Percentiles rank a stretch among this genome's conserved stretches.
Evolutionary conservation across 441 rosid species (phyloP).

Genomic region (Dalechampia spathulata): DNA sequence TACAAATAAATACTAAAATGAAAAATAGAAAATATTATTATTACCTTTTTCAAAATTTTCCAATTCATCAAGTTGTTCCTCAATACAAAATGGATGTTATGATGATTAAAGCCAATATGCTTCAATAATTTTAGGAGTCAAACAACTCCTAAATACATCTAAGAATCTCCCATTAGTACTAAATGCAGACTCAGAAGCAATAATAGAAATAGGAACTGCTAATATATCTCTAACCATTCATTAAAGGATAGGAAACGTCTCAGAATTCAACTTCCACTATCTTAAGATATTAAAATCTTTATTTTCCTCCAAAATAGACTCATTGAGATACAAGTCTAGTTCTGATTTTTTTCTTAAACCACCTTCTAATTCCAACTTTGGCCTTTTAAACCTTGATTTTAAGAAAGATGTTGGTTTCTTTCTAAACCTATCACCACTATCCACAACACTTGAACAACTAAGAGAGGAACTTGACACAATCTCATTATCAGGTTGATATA

Average conservation of each 20-base stretch:
- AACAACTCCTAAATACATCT: neutral
- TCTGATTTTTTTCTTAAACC: neutral
- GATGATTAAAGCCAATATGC: neutral
- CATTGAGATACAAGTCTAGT: neutral
- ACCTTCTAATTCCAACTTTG: neutral
- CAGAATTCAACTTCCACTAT: constrained; percentile 5
- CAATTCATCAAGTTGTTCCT: neutral
- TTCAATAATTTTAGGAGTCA: neutral
- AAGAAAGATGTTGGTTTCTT: too few relatives aligned
- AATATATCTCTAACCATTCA: neutral
- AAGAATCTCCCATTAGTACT: neutral
- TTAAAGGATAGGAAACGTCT: neutral
- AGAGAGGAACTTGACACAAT: too few relatives aligned
- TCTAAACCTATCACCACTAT: too few relatives aligned
- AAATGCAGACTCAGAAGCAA: neutral
- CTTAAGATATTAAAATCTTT: neutral
- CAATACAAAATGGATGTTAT: neutral
- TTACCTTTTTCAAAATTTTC: neutral
- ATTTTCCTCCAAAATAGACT: neutral
- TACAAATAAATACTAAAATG: neutral
- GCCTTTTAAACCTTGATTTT: neutral
- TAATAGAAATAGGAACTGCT: neutral
- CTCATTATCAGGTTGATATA: neutral
- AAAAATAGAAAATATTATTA: neutral
- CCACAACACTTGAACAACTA: too few relatives aligned